These are phyloP conservation scores for Ilyonectria mors-panacis DNA, from an alignment of 2,329 filamentous ascomycete genomes.

Conservation along the genomic window DNA sequence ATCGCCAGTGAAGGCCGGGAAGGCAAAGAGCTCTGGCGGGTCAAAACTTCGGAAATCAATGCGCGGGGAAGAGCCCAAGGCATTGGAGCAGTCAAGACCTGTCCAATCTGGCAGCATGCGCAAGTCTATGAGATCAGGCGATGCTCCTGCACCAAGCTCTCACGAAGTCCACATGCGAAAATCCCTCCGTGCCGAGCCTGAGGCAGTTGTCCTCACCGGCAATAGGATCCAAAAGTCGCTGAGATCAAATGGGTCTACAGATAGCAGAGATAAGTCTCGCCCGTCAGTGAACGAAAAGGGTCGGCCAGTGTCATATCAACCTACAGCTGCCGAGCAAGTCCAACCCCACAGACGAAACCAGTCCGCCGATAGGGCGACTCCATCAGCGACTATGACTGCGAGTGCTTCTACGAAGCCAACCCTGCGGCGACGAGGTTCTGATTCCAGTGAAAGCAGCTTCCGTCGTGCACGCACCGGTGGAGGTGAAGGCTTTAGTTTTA, in stretches of 20 bases:
- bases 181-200: conserved; percentile 41
- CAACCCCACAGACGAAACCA: conserved; percentile 44
- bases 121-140: conserved; percentile 51
- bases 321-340: conserved; percentile 30
- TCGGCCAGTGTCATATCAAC: conserved; percentile 52
- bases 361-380: conserved; percentile 43
- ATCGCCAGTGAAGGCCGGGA: conserved; percentile 18
- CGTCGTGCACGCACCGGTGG: conserved; percentile 70
- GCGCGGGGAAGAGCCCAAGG: conserved; percentile 53
- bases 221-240: conserved; percentile 45
- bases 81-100: conserved; percentile 25
- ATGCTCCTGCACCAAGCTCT: conserved; percentile 17
- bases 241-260: conserved; percentile 34
- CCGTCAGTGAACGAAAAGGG: conserved; percentile 23
- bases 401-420: conserved; percentile 48
- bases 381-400: conserved; percentile 15
- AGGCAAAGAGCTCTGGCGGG: conserved; percentile 13
- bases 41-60: conserved; percentile 64
- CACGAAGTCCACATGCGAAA: conserved; percentile 40
- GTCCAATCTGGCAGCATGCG: conserved; percentile 49
- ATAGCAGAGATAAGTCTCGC: conserved; percentile 21
- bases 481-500: conserved; percentile 72
- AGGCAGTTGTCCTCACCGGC: conserved; percentile 12
- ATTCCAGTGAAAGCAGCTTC: conserved; percentile 87
- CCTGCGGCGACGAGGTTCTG: conserved; percentile 70